A percentile compares a stretch with the other conserved stretches of the same genome.
Evolutionary conservation across 2,329 filamentous ascomycete genomes (phyloP).

Genomic region (Camptophora hylomeconis): DNA sequence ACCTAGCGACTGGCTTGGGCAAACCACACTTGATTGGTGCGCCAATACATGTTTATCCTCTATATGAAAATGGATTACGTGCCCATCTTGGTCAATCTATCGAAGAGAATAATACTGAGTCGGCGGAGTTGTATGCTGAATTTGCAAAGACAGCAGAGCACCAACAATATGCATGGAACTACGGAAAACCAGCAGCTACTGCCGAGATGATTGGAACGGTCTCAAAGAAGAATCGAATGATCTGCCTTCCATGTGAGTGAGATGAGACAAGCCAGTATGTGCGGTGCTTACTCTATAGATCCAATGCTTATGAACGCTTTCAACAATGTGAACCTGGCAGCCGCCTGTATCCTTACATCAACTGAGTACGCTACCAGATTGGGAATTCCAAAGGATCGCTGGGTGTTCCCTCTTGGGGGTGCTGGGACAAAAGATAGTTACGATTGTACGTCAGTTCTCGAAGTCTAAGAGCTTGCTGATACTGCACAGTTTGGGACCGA

Average conservation of each 20-base stretch:
- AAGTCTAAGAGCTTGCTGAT: constrained; percentile 3
- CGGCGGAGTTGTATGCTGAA: constrained; percentile 44
- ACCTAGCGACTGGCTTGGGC: constrained; percentile 37
- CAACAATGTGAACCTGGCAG: constrained; percentile 54
- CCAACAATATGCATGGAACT: constrained; percentile 46
- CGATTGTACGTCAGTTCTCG: constrained; percentile 32
- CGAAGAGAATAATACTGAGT: constrained; percentile 45
- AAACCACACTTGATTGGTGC: constrained; percentile 45
- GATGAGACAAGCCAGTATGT: background rate
- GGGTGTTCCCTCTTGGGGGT: constrained; percentile 52
- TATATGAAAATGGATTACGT: constrained; percentile 53
- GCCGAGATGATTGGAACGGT: constrained; percentile 42
- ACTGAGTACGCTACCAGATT: constrained; percentile 40
- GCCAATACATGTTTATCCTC: constrained; percentile 54
- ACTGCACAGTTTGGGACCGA: constrained; percentile 45
- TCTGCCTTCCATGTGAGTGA: constrained; percentile 50
- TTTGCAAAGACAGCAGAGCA: constrained; percentile 45
- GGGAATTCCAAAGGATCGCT: constrained; percentile 41
- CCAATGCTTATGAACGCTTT: constrained; percentile 60
- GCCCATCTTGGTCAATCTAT: constrained; percentile 43
- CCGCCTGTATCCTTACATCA: constrained; percentile 48
- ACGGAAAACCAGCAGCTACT: constrained; percentile 33
- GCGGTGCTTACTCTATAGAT: constrained; percentile 31
- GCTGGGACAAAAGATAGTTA: constrained; percentile 47
- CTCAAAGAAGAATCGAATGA: constrained; percentile 49